Evolutionary conservation across 495 filamentous ascomycete species (phyloP).

Genomic region (Neohortaea acidophila): DNA sequence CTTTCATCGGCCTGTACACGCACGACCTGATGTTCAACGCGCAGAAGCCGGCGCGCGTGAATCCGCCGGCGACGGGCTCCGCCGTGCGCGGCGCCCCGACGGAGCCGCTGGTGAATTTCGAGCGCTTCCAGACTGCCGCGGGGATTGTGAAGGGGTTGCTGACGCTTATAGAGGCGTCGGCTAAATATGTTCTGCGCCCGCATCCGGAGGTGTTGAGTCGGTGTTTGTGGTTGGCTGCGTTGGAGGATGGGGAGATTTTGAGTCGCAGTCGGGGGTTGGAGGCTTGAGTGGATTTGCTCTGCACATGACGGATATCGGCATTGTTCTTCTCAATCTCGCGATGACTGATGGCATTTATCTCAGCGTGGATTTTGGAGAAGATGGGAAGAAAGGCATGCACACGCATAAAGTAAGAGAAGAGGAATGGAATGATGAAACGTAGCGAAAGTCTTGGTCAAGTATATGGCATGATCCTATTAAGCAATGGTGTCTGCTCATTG

Average conservation of each 20-base stretch:
- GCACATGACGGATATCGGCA: too few species aligned
- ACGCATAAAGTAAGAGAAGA: too few species aligned
- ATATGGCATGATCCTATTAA: too few species aligned
- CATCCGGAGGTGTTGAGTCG: constrained; percentile 76
- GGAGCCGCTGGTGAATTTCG: constrained; percentile 83
- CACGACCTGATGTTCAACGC: constrained; percentile 95
- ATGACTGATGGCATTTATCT: too few species aligned
- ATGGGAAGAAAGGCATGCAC: too few species aligned
- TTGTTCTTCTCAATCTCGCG: too few species aligned
- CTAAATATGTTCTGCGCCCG: constrained; percentile 69
- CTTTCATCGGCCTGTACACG: constrained; percentile 87
- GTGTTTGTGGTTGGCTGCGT: constrained; percentile 86
- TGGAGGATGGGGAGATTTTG: constrained; percentile 72
- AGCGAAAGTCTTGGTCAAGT: too few species aligned
- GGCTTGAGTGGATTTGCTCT: too few species aligned
- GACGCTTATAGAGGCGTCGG: constrained; percentile 80
- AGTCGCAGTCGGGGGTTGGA: constrained; percentile 40
- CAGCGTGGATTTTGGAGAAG: too few species aligned
- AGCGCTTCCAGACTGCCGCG: constrained; percentile 78
- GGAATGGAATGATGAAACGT: too few species aligned
- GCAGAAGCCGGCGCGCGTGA: constrained; percentile 44
- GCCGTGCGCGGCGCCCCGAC: constrained; percentile 1
- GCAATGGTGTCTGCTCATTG: too few species aligned
- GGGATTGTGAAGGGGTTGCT: constrained; percentile 87
- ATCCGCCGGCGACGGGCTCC: constrained; percentile 7